A percentile compares a stretch with the other conserved stretches of the same genome.
Conservation (phyloP, 768 basidiomycete genomes). For the Imleria badia region DNA sequence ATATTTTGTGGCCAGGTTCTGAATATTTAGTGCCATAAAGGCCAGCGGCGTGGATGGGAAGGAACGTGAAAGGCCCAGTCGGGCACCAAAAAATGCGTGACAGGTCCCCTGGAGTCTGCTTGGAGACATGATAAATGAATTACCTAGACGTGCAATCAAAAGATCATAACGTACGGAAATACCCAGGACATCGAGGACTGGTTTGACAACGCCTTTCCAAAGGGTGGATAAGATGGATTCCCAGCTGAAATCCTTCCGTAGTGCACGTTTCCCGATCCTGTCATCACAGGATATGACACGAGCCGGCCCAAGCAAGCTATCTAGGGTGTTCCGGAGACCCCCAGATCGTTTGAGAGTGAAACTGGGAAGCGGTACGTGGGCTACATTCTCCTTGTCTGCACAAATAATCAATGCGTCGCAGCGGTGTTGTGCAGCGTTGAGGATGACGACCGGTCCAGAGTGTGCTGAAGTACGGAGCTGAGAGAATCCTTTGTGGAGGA, state of each 20-base stretch:
- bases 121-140: background rate
- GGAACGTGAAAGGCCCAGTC: background rate
- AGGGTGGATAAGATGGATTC: slow-evolving; percentile 1
- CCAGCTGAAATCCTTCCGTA: background rate
- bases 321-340: background rate
- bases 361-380: slow-evolving; percentile 4
- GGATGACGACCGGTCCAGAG: too few species aligned
- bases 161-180: background rate
- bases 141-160: background rate
- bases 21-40: background rate
- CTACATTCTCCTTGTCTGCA: background rate
- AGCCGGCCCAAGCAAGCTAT: background rate
- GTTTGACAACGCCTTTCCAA: slow-evolving; percentile 12
- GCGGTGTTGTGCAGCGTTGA: slow-evolving; percentile 7
- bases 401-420: slow-evolving; percentile 32
- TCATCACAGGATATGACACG: background rate
- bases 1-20: background rate
- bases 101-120: background rate
- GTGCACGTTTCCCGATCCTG: background rate
- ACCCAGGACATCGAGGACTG: slow-evolving; percentile 1
- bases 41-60: slow-evolving; percentile 1
- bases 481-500: too few species aligned
- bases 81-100: slow-evolving; percentile 2
- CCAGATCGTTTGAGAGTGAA: slow-evolving; percentile 1
- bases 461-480: slow-evolving; percentile 2